Conservation (phyloP, 495 filamentous ascomycete genomes). For the Articulospora tetracladia region DNA sequence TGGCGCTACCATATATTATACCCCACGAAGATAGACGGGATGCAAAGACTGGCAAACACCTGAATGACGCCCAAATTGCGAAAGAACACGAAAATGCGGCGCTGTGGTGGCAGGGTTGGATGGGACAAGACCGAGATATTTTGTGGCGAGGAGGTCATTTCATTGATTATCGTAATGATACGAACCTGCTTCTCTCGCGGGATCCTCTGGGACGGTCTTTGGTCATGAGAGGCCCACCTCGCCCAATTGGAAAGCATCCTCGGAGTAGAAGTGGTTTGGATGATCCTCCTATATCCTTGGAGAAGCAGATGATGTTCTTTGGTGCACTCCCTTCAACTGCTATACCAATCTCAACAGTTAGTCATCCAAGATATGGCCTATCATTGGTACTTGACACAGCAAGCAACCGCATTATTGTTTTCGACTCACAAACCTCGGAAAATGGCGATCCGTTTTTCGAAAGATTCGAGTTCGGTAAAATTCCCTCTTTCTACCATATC, state of each 20-base stretch:
- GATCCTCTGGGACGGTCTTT: neutral
- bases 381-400: neutral
- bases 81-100: neutral
- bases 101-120: neutral
- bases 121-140: neutral
- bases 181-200: neutral
- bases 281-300: neutral
- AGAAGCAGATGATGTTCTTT: neutral
- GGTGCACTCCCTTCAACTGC: neutral
- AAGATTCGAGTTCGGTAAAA: conserved; percentile 1
- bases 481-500: neutral
- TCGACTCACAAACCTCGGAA: neutral
- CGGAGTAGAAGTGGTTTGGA: neutral
- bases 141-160: neutral
- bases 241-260: neutral
- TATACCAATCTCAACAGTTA: neutral
- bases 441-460: neutral
- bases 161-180: neutral
- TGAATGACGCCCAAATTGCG: neutral
- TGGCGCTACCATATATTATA: conserved; percentile 1
- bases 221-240: neutral
- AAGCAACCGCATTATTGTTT: neutral
- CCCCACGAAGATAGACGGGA: neutral
- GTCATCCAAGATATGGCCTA: neutral
- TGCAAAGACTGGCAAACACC: neutral